Evolutionary conservation across 345 rosid genomes (phyloP).

Genomic region (Hypericum androsaemum): DNA sequence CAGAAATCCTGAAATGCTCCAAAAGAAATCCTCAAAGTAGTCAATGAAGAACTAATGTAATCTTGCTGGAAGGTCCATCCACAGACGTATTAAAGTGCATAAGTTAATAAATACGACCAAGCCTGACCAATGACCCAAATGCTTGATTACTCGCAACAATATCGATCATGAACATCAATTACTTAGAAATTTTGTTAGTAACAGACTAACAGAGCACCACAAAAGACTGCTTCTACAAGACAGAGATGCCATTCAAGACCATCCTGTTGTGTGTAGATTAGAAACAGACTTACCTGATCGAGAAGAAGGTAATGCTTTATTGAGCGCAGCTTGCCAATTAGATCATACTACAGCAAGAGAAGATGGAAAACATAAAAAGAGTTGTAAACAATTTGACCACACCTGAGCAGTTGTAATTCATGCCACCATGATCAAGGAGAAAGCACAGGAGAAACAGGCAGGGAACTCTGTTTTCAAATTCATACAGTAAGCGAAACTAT

Average conservation of each 20-base stretch:
- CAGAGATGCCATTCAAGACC: background rate
- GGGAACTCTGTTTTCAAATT: background rate
- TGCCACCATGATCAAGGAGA: background rate
- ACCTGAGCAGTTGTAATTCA: slow-evolving; percentile 6
- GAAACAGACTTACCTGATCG: slow-evolving; percentile 63
- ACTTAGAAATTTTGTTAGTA: background rate
- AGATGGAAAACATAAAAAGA: background rate
- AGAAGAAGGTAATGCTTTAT: slow-evolving; percentile 96
- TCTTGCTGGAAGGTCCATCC: too few species aligned
- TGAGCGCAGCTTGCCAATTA: slow-evolving; percentile 77
- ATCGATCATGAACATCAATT: background rate
- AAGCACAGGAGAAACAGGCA: background rate
- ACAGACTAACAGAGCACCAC: too few species aligned
- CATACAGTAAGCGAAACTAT: background rate
- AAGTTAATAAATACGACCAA: too few species aligned
- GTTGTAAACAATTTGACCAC: slow-evolving; percentile 10
- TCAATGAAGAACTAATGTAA: too few species aligned
- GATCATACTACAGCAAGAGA: slow-evolving; percentile 55
- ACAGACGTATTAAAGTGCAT: too few species aligned
- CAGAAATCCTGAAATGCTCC: too few species aligned
- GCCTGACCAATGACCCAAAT: too few species aligned
- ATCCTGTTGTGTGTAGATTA: slow-evolving; percentile 1
- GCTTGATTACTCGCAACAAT: too few species aligned
- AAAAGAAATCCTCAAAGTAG: too few species aligned
- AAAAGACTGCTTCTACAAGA: too few species aligned